Conservation (phyloP, 2,329 filamentous ascomycete genomes). For the Mycosphaerella sp. region DNA sequence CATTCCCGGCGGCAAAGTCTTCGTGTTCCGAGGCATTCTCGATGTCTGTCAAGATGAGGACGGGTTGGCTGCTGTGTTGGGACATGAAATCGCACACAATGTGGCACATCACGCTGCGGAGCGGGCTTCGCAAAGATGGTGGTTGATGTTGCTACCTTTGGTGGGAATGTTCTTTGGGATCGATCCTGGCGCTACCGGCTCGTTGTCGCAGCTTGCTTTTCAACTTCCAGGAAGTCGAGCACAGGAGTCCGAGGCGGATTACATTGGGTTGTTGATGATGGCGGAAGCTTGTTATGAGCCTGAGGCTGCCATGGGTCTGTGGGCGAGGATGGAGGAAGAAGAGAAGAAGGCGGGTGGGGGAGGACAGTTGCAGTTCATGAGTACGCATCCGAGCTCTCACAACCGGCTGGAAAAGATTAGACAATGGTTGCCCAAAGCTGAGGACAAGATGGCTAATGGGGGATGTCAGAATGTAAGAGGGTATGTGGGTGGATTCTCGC, state of each 20-base stretch:
- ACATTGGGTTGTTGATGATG: constrained; percentile 79
- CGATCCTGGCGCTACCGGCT: constrained; percentile 34
- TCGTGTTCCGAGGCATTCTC: constrained; percentile 69
- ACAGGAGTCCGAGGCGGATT: constrained; percentile 71
- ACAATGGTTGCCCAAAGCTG: constrained; percentile 49
- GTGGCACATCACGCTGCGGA: constrained; percentile 64
- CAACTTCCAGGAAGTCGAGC: constrained; percentile 60
- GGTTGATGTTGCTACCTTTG: constrained; percentile 38
- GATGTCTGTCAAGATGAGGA: constrained; percentile 61
- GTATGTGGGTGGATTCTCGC: constrained; percentile 1
- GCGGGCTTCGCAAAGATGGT: constrained; percentile 46
- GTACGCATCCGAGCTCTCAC: constrained; percentile 68
- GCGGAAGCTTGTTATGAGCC: constrained; percentile 72
- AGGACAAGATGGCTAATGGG: constrained; percentile 33
- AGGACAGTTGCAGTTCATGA: constrained; percentile 61
- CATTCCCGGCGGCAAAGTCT: constrained; percentile 69
- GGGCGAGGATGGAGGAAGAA: constrained; percentile 52
- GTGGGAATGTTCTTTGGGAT: constrained; percentile 40
- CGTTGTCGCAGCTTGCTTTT: constrained; percentile 58
- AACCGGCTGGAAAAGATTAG: constrained; percentile 60
- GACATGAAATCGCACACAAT: constrained; percentile 75
- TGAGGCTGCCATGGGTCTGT: constrained; percentile 58
- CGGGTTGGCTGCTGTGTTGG: constrained; percentile 66
- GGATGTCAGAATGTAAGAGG: constrained; percentile 19
- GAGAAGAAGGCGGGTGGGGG: constrained; percentile 43